Base-by-base conservation (phyloP, 2,329 filamentous ascomycete genomes). In the Dendryphion nanum region DNA sequence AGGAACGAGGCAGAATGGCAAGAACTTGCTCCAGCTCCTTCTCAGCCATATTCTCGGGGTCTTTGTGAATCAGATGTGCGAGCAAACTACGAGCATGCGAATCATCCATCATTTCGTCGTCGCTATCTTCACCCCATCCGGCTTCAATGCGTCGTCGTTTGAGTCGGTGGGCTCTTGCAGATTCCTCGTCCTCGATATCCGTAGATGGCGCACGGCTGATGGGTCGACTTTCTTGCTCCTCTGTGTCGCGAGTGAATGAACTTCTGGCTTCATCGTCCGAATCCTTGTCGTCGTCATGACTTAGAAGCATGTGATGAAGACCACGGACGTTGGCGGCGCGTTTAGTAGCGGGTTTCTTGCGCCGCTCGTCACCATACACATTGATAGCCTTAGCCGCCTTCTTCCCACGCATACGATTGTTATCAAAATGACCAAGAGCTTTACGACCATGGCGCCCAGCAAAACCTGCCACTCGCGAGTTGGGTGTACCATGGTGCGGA, bases 151-250 rank as follows among this genome's bases (percentile, higher is more conserved):
- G 73, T 38, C 69, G 64, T 29, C 71, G 66, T 52, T 74, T 75
- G 17, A 61, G 57, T 42, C 67, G 68, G 10, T 67, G 67, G 20
- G 67, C 68, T 31, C 67, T 61, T 14, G 66, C 62, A 14, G 69
- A 71, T 29, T 74, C 72, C 10, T 52, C 51, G 35, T 78, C 75
- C 30, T 73, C 78, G 2, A 73, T 69, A 20, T 74, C 75, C 13
- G 57, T 61, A 3, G 63, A 66, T 23, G 74, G 79, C 59, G 77
- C 74, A 29, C 85, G 87, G 63, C 87, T 95, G 30, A 83, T 81
- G 33, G 85, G 85, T 29, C 85, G 80, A 47, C 87, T 95, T 43
- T 93, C 90, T 21, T 82, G 82, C 48, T 93, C 90, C 59, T 95
- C 90, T 0, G 87, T 94, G 59, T 90, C 89, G 31, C 83, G 77